Percentiles rank a stretch among this genome's conserved stretches.
phyloP scores from a whole-genome alignment of 495 filamentous ascomycete genomes.

The Aspergillus olivimuriae region DNA sequence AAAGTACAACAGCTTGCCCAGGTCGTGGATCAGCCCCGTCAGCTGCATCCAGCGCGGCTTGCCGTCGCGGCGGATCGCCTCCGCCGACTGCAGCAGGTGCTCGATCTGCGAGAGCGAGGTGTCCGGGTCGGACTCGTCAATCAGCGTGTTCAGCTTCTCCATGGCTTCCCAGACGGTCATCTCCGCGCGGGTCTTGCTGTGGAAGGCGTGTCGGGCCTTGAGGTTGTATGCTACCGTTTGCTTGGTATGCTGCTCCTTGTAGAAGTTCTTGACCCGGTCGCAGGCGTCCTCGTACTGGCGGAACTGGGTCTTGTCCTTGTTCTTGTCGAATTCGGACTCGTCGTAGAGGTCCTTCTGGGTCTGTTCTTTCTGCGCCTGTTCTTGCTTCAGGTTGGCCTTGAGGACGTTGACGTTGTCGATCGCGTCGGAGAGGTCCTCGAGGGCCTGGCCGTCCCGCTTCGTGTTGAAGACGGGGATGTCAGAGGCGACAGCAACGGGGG shows the following conservation, averaged over 20 bases:
- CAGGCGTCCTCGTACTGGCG: conserved; percentile 72
- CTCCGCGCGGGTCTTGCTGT: conserved; percentile 57
- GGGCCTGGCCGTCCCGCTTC: conserved; percentile 56
- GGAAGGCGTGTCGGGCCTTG: conserved; percentile 63
- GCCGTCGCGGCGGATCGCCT: conserved; percentile 80
- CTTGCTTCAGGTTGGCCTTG: conserved; percentile 49
- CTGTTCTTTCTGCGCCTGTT: conserved; percentile 18
- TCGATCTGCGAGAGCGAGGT: conserved; percentile 81
- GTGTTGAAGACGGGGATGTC: conserved; percentile 25
- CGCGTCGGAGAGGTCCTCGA: conserved; percentile 74
- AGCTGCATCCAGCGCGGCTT: conserved; percentile 93
- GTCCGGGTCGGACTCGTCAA: conserved; percentile 86
- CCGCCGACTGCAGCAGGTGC: conserved; percentile 78
- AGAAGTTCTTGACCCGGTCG: conserved; percentile 76
- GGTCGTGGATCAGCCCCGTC: conserved; percentile 80
- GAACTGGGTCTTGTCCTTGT: conserved; percentile 78
- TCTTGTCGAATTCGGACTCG: conserved; percentile 60
- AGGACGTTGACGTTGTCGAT: conserved; percentile 79
- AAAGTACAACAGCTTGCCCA: conserved; percentile 85
- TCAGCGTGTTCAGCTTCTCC: conserved; percentile 79
- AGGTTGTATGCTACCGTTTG: conserved; percentile 84
- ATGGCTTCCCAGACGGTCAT: conserved; percentile 88
- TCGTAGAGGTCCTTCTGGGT: conserved; percentile 52
- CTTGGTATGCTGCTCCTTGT: conserved; percentile 76
- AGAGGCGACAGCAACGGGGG: conserved; percentile 23